Evolutionary conservation across 805 yeast species (phyloP), one percentile per base, ranked within the genome.

Genomic region (Pichia cabralensis): DNA sequence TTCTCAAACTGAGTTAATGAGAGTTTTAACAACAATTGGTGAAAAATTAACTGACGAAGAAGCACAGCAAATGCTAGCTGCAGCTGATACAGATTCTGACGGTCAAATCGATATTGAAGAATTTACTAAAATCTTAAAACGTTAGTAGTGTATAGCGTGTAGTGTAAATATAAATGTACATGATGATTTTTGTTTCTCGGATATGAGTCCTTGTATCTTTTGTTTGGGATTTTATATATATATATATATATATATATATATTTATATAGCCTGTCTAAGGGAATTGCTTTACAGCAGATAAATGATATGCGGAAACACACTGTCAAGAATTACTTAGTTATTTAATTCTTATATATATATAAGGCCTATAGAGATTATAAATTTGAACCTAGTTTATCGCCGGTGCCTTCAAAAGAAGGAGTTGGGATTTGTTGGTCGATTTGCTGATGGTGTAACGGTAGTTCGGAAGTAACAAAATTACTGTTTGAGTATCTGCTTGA

Each of bases 61-160:
- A 62, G 97, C 94, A 34, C 94, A 85, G 52, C 95, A 86, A 61
- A 92, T 92, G 96, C 74, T 92, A 55, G 77, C 80, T 55, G 98
- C 92, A 60, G 96, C 96, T 36, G 94, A 81, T 54, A 77, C 89
- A 43, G 85, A 84, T 60, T 89, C 94, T 44, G 95, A 94, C 48
- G 98, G 98, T 40, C 95, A 85, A 64, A 92, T 92, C 54, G 94
- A 92, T 58, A 92, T 92, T 60, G 84, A 83, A 55, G 98, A 92
- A 66, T 92, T 92, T 58, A 89, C 96, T 44, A 88, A 85, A 55
- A 74, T 89, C 46, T 72, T 89, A 60, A 69, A 74, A 44, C 80
- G 88, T 40, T 80, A 80, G 67, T 81, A 67, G 52, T n/a, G n/a
- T n/a, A n/a, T n/a, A n/a, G n/a, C n/a, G n/a, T n/a, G n/a, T n/a